Evolutionary conservation across 1,284 basidiomycete species (phyloP).

Genomic region (Cryptococcus neoformans): DNA sequence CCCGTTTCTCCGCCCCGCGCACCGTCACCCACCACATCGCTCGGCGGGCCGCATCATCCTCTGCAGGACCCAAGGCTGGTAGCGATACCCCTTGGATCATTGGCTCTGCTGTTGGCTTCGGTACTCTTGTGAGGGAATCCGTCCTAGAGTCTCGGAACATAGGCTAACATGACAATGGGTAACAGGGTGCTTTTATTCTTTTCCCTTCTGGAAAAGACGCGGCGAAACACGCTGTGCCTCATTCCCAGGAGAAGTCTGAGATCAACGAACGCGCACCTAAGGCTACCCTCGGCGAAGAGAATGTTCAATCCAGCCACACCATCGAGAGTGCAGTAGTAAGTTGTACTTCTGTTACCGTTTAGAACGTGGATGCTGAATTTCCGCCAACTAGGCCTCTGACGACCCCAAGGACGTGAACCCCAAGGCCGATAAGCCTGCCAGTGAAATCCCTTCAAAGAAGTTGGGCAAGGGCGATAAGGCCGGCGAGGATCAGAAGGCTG

Average conservation of each 20-base stretch:
- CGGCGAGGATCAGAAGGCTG: slow-evolving; percentile 4
- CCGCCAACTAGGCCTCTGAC: slow-evolving; percentile 4
- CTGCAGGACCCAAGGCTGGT: not conserved
- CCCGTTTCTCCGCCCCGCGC: not conserved
- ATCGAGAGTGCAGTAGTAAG: slow-evolving; percentile 4
- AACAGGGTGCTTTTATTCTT: slow-evolving; percentile 21
- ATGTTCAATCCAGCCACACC: not conserved
- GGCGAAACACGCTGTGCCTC: slow-evolving; percentile 5
- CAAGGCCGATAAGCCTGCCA: slow-evolving; percentile 1
- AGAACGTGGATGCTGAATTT: not conserved
- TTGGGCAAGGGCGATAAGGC: slow-evolving; percentile 3
- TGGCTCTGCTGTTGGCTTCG: slow-evolving; percentile 19
- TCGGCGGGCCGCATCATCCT: slow-evolving; percentile 14
- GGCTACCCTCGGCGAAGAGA: slow-evolving; percentile 4
- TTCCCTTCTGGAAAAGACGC: slow-evolving; percentile 12
- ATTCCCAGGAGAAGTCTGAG: slow-evolving; percentile 7
- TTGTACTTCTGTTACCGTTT: not conserved
- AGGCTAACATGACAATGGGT: not conserved
- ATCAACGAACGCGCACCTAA: slow-evolving; percentile 15
- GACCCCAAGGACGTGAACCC: slow-evolving; percentile 9
- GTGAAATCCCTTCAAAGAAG: slow-evolving; percentile 7
- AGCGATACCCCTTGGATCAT: slow-evolving; percentile 18
- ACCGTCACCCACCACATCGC: slow-evolving; percentile 1
- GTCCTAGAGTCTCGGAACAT: too few relatives aligned
- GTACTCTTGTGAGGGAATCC: slow-evolving; percentile 15